These are phyloP conservation scores for Urtica urens DNA, from an alignment of 306 rosid genomes.

Conservation along the genomic window DNA sequence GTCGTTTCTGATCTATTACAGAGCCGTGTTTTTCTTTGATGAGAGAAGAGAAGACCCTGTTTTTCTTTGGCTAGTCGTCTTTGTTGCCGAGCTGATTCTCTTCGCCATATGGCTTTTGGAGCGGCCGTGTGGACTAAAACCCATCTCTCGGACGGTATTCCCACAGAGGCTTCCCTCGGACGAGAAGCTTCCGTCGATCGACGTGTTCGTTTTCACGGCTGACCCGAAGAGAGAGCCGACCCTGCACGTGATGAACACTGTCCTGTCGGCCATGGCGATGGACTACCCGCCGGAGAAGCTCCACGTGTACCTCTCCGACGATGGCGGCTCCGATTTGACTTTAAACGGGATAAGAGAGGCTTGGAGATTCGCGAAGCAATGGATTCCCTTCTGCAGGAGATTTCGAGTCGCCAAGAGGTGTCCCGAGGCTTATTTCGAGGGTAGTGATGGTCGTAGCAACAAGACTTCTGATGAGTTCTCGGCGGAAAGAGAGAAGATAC, in stretches of 20 bases:
- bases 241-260: slow-evolving; percentile 56
- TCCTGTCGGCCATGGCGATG: slow-evolving; percentile 62
- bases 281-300: slow-evolving; percentile 63
- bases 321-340: slow-evolving; percentile 46
- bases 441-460: slow-evolving; percentile 5
- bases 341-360: slow-evolving; percentile 35
- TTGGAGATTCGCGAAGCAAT: slow-evolving; percentile 40
- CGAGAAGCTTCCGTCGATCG: slow-evolving; percentile 40
- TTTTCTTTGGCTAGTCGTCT: slow-evolving; percentile 42
- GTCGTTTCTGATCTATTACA: slow-evolving; percentile 35
- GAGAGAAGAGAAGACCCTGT: slow-evolving; percentile 18
- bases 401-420: slow-evolving; percentile 31
- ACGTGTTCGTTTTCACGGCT: slow-evolving; percentile 62
- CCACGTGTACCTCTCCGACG: slow-evolving; percentile 62
- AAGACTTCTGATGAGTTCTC: slow-evolving; percentile 18
- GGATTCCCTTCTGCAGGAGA: slow-evolving; percentile 57
- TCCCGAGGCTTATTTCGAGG: slow-evolving; percentile 48
- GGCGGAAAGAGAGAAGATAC: slow-evolving; percentile 20
- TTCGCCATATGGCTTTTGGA: slow-evolving; percentile 49
- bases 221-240: slow-evolving; percentile 65
- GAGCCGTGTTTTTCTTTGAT: slow-evolving; percentile 30
- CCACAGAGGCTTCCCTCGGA: slow-evolving; percentile 45
- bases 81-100: slow-evolving; percentile 45
- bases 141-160: slow-evolving; percentile 37
- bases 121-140: slow-evolving; percentile 48